phyloP scores from a whole-genome alignment of 306 rosid genomes.

The Quercus glauca region DNA sequence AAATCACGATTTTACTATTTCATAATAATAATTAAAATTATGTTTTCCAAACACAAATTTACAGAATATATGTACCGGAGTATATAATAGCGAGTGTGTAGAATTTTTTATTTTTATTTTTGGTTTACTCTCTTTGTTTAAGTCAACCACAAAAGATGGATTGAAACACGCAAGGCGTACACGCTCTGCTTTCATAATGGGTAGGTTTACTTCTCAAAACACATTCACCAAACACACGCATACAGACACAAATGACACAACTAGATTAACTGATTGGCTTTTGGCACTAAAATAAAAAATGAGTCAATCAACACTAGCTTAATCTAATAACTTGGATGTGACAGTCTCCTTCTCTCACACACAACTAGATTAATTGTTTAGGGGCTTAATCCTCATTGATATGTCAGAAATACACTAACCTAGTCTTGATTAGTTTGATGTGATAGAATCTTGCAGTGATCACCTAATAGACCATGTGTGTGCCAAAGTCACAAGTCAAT shows the following conservation, averaged over 20 bases:
- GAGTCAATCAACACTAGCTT: constrained; percentile 19
- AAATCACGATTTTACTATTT: too few relatives aligned
- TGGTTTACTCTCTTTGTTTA: neutral
- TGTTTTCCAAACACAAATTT: too few relatives aligned
- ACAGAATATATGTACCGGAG: too few relatives aligned
- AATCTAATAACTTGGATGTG: neutral
- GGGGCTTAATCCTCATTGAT: constrained; percentile 4
- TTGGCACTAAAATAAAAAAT: neutral
- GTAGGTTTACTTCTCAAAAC: constrained; percentile 27
- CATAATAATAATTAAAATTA: too few relatives aligned
- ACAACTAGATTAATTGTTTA: neutral
- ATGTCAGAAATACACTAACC: constrained; percentile 17
- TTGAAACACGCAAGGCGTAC: constrained; percentile 38
- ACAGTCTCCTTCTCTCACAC: neutral
- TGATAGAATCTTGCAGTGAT: constrained; percentile 38
- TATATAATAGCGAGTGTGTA: too few relatives aligned
- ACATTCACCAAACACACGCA: constrained; percentile 17
- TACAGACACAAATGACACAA: neutral
- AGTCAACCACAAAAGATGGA: constrained; percentile 35
- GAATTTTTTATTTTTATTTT: neutral
- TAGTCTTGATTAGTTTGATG: constrained; percentile 26
- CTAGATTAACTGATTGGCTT: constrained; percentile 26
- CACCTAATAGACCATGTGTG: constrained; percentile 25
- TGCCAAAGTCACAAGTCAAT: constrained; percentile 46
- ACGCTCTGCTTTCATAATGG: constrained; percentile 30